Evolutionary conservation across 495 filamentous ascomycete genomes (phyloP).

Genomic region (Hypoxylon fuscum): DNA sequence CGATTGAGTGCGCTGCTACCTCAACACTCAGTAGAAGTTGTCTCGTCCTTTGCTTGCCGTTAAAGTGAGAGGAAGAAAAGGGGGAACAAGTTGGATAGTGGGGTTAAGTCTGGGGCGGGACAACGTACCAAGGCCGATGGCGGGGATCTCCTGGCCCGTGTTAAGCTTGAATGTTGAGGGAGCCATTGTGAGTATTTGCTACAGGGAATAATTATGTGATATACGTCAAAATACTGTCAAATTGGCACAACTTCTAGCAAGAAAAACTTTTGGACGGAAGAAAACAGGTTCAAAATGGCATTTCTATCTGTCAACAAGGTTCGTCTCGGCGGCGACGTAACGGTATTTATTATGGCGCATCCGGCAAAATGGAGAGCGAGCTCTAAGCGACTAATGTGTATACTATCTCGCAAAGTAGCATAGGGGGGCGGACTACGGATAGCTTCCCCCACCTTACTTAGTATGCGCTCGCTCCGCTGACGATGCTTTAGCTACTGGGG

Average conservation of each 20-base stretch:
- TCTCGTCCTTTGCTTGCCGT: background rate
- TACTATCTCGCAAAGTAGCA: constrained; percentile 12
- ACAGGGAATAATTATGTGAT: constrained; percentile 1
- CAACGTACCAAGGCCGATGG: constrained; percentile 71
- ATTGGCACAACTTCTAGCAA: background rate
- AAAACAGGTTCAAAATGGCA: constrained; percentile 2
- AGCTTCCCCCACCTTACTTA: constrained; percentile 6
- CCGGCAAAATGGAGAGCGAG: constrained; percentile 43
- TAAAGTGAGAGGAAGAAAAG: background rate
- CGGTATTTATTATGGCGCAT: constrained; percentile 28
- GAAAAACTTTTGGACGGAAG: background rate
- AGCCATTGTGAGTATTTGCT: constrained; percentile 50
- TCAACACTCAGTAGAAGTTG: background rate
- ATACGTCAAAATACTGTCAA: background rate
- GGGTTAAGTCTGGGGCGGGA: constrained; percentile 1
- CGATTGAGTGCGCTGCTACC: too few species aligned
- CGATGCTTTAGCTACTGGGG: constrained; percentile 6
- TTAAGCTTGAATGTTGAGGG: constrained; percentile 73
- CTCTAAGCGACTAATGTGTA: constrained; percentile 5
- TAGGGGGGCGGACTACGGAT: constrained; percentile 16
- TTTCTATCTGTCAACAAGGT: constrained; percentile 2
- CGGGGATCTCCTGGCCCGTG: constrained; percentile 78
- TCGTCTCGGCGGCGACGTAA: constrained; percentile 14
- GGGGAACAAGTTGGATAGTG: background rate
- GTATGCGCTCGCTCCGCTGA: background rate